Evolutionary conservation across 768 basidiomycete species (phyloP), one percentile per base, ranked within the genome.

Genomic region (Lenzites betulinus): DNA sequence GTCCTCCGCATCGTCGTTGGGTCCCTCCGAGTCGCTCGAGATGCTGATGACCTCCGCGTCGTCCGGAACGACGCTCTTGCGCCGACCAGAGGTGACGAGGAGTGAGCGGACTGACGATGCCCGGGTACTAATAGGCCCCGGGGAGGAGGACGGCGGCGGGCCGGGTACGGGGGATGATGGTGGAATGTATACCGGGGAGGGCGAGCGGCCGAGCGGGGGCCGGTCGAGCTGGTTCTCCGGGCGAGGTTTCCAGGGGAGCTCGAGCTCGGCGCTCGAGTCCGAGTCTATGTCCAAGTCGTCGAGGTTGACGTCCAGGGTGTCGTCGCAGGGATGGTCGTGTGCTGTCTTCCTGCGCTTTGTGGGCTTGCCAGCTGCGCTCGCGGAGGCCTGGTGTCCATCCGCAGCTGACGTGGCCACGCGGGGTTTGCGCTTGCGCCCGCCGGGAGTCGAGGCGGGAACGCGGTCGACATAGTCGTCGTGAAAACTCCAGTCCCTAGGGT

Each of bases 11-110:
- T 51, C 58, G 49, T n/a, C n/a, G n/a, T n/a, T n/a, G n/a, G n/a
- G n/a, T n/a, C 50, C 58, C 9, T 46, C 58, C 3, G 50, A 59
- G 47, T 60, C 52, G 28, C 52, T 60, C 20, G 59, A 42, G 44
- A 60, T 36, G 20, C 38, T 41, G 36, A 60, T 60, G 26, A 54
- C 53, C 28, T 60, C 59, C 7, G 13, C n/a, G n/a, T n/a, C 52
- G 20, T 54, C 52, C 16, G 28, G 18, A 7, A n/a, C n/a, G 20
- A 23, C 20, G n/a, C n/a, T n/a, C 20, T 23, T 46, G 18, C 53
- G 26, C 30, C 43, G 43, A n/a, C n/a, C 8, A 18, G n/a, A 1
- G 25, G 9, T 48, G 20, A 26, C 5, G 20, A 26, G 9, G 53
- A 46, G 18, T 42, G 42, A 3, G 30, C n/a, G n/a, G n/a, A n/a